Conservation (phyloP, 1,284 basidiomycete species). For the Mycena citricolor region DNA sequence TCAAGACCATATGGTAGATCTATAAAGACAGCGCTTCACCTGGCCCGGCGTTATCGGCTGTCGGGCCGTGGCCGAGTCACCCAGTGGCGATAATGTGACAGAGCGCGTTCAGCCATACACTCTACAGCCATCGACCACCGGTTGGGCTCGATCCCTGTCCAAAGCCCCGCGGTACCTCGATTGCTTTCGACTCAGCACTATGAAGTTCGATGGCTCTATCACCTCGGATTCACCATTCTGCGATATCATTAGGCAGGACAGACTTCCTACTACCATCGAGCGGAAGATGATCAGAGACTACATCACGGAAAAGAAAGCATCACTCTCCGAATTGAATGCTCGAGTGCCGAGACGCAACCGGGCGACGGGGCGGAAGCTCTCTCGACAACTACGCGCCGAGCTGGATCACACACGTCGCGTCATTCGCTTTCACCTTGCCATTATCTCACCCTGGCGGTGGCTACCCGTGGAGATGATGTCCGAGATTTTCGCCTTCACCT, state of each 20-base stretch:
- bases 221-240: constrained; percentile 19
- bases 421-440: constrained; percentile 12
- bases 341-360: constrained; percentile 14
- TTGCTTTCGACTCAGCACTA: no score
- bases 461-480: constrained; percentile 15
- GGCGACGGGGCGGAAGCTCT: constrained; percentile 8
- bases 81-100: no score
- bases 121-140: no score
- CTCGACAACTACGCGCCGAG: constrained; percentile 11
- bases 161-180: no score
- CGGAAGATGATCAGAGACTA: constrained; percentile 7
- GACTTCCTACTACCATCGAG: constrained; percentile 10
- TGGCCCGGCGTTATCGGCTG: no score
- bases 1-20: no score
- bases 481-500: constrained; percentile 13
- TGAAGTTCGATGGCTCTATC: no score
- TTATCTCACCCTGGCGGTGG: constrained; percentile 15
- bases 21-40: no score
- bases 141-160: no score
- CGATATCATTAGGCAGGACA: constrained; percentile 2
- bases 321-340: constrained; percentile 12
- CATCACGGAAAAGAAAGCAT: constrained; percentile 6
- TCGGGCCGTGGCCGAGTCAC: no score
- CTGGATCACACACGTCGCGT: constrained; percentile 12
- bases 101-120: no score